phyloP scores from a whole-genome alignment of 1,139 yeast species.

The Candida albicans region DNA sequence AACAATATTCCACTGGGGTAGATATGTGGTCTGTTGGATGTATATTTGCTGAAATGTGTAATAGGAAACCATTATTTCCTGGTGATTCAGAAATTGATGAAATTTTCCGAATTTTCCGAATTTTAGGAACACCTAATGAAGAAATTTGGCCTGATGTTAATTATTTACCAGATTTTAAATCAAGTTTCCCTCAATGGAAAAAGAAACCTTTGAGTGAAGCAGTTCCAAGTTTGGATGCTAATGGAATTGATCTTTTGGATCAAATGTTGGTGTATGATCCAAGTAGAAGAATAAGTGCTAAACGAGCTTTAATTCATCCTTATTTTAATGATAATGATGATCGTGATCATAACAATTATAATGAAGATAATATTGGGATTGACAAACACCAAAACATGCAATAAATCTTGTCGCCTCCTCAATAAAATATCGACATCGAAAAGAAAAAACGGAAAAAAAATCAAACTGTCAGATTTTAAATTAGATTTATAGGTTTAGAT shows the following conservation, averaged over 20 bases:
- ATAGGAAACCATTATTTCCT: constrained; percentile 91
- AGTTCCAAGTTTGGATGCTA: constrained; percentile 79
- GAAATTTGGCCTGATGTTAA: constrained; percentile 96
- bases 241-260: constrained; percentile 81
- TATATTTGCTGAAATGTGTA: constrained; percentile 97
- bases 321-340: constrained; percentile 67
- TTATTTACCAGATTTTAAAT: constrained; percentile 89
- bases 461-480: too few species aligned
- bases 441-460: too few species aligned
- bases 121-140: constrained; percentile 93
- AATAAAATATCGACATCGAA: too few species aligned
- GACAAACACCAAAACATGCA: too few species aligned
- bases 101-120: constrained; percentile 89
- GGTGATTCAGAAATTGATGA: constrained; percentile 99
- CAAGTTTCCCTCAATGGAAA: constrained; percentile 95
- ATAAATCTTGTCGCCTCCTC: too few species aligned
- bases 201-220: constrained; percentile 67
- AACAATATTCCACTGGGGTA: constrained; percentile 96
- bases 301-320: constrained; percentile 87
- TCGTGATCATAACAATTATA: constrained; percentile 19
- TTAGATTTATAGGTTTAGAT: too few species aligned
- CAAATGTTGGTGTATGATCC: constrained; percentile 89
- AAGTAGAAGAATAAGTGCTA: constrained; percentile 90
- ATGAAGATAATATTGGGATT: constrained; percentile 2
- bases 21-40: constrained; percentile 99